Base-by-base conservation (phyloP, 129 eudicot species). In the Saussurea involucrata region DNA sequence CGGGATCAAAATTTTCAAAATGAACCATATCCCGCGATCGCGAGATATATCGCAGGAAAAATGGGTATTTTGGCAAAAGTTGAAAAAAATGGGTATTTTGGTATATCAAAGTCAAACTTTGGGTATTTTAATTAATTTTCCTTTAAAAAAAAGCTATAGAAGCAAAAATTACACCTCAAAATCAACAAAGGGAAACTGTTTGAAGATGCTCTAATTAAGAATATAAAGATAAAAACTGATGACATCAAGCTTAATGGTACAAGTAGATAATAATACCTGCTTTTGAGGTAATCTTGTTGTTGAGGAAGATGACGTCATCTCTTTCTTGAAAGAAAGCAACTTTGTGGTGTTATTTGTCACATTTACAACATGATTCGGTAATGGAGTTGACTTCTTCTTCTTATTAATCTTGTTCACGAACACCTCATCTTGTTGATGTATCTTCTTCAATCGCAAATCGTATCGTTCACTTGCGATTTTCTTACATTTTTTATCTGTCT, bases 291-390 rank as follows among this genome's bases (percentile, higher is more conserved):
- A 73, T 76, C 83, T 86, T 76, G 86, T 60, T 34, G 87, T 60
- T 36, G 92, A 87, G 22, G 87, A 87, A 53, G 80, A 73, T 29
- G 87, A 77, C 79, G 72, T 60, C 70, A 73, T 81, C 80, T 80
- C 78, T 72, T 89, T 91, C 86, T 86, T 89, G 72, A 89, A 76
- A 13, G 85, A 82, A 66, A 83, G 63, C 63, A 87, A 36, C 32
- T 92, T 85, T 24, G 89, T 86, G 57, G 91, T 78, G 83, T 80
- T 78, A 82, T 80, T 83, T 61, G 68, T 74, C 44, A 61, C 69
- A 64, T 77, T 82, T 24, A 84, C 63, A 13, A 87, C 68, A 32
- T 86, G 83, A 79, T 82, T 84, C 18, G 86, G 77, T 82, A 86
- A 76, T 25, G 86, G 80, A 31, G 87, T 86, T 73, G 83, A 80